phyloP scores from a whole-genome alignment of 2,329 filamentous ascomycete genomes.

The Ustulina deusta region DNA sequence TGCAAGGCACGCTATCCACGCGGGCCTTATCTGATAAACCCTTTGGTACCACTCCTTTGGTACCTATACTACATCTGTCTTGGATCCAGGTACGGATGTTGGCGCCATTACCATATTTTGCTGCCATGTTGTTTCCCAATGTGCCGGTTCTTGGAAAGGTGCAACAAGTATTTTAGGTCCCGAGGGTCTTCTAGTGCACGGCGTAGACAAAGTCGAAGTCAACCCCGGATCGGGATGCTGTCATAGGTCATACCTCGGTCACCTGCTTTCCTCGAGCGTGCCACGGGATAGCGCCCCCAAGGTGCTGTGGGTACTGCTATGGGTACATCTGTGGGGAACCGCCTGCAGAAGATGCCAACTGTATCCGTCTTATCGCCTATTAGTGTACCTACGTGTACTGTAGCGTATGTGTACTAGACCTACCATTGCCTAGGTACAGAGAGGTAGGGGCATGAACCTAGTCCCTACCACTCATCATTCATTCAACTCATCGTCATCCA shows the following conservation, averaged over 20 bases:
- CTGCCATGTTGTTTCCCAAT: neutral
- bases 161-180: neutral
- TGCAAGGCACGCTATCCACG: slow-evolving; percentile 21
- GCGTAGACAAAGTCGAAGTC: neutral
- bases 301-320: neutral
- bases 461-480: slow-evolving; percentile 18
- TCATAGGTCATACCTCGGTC: slow-evolving; percentile 28
- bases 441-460: slow-evolving; percentile 9
- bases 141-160: slow-evolving; percentile 4
- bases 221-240: slow-evolving; percentile 27
- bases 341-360: slow-evolving; percentile 10
- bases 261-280: neutral
- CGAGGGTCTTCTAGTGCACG: neutral
- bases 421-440: slow-evolving; percentile 1
- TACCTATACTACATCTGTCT: neutral
- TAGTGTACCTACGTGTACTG: slow-evolving; percentile 2
- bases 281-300: slow-evolving; percentile 29
- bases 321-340: slow-evolving; percentile 26
- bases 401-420: neutral
- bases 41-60: neutral
- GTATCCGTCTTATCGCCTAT: slow-evolving; percentile 11
- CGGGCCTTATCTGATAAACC: slow-evolving; percentile 14
- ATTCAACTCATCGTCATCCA: slow-evolving; percentile 32
- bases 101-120: too few relatives aligned
- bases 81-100: neutral